Evolutionary conservation across 2,329 filamentous ascomycete genomes (phyloP), one percentile per base, ranked within the genome.

Genomic region (Xylaria sp.): DNA sequence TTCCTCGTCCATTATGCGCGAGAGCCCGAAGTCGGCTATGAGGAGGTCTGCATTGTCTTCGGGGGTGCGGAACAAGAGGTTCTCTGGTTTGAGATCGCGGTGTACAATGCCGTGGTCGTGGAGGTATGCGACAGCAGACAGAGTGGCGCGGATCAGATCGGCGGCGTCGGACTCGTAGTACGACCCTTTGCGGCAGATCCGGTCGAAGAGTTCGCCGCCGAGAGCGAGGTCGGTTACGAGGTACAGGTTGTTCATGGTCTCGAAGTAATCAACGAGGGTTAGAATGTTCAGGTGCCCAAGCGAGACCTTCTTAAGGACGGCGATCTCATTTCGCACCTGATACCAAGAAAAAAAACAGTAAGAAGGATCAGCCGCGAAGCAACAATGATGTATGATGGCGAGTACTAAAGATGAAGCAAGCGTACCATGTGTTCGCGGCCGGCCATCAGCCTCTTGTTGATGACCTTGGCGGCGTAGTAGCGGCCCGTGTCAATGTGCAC

Each of bases 181-280:
- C 70, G 93, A 97, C 74, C 96, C 96, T 84, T 99, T 99, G 73
- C 96, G 92, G 82, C 96, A 99, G 81, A 99, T 99, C 76, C 96
- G 93, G 81, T 99, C 96, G 80, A 99, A 99, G 18, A 99, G 89
- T 82, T 99, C 96, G 75, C 96, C 96, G 72, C 96, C 96, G 20
- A 98, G 90, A 20, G 96, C 96, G 39, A 99, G 91, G 78, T 99
- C 96, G 52, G 96, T 98, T 61, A 99, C 96, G 46, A 99, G 91
- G 81, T 99, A 99, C 74, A 99, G 88, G 82, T 99, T 99, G 84
- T 99, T 98, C 93, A 98, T 97, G 7, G 96, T 99, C 84, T 99
- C 96, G 79, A 99, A 99, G 83, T 98, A 99, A 84, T 99, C 96
- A 76, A 98, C 96, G 68, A 99, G 87, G 1, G 96, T 99, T 70